phyloP scores from a whole-genome alignment of 441 rosid species.

The Arabidopsis hybrid region DNA sequence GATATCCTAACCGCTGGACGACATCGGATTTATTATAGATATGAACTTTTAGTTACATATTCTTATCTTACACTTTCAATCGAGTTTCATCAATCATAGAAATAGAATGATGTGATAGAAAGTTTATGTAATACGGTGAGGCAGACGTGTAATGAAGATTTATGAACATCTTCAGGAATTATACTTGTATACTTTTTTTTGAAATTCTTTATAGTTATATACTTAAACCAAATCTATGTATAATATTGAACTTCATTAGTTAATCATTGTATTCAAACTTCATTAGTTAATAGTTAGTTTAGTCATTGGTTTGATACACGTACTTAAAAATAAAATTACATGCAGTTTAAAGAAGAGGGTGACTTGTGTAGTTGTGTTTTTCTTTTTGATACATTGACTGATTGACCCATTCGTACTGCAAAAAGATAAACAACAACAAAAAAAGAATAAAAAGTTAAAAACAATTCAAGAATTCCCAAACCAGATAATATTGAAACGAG shows the following conservation, averaged over 20 bases:
- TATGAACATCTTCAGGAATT: not conserved
- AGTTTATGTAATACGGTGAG: slow-evolving; percentile 1
- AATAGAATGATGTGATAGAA: not conserved
- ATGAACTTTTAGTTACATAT: too few species aligned
- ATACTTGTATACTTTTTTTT: not conserved
- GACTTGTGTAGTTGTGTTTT: not conserved
- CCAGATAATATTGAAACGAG: slow-evolving; percentile 25
- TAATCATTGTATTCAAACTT: too few species aligned
- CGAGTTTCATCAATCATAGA: not conserved
- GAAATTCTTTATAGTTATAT: too few species aligned
- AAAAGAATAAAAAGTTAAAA: not conserved
- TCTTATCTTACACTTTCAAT: not conserved
- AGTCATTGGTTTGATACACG: too few species aligned
- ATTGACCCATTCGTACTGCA: not conserved
- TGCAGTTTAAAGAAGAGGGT: not conserved
- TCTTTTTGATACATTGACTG: not conserved
- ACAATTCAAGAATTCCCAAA: not conserved
- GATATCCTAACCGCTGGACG: slow-evolving; percentile 87
- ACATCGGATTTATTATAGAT: slow-evolving; percentile 47
- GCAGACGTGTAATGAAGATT: not conserved
- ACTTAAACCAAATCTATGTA: too few species aligned
- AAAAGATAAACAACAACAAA: not conserved
- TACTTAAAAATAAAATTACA: not conserved
- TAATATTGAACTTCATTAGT: too few species aligned
- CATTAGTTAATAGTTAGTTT: too few species aligned